Evolutionary conservation across 331 rosid genomes (phyloP), one percentile per base, ranked within the genome.

Genomic region (Spiraea crenata): DNA sequence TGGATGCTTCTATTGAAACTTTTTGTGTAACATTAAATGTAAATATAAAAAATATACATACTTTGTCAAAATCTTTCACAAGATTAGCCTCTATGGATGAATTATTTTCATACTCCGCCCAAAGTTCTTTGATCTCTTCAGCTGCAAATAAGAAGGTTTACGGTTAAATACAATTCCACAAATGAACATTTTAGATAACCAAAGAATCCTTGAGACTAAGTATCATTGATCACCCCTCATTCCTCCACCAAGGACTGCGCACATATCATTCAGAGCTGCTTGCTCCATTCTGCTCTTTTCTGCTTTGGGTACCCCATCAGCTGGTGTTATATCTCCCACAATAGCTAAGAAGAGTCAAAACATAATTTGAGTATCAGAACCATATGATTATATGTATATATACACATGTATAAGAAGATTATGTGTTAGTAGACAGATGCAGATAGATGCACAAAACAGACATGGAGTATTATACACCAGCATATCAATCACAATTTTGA

Each of bases 271-370:
- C 65, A 93, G 79, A 76, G 96, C 97, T 67, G 85, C 96, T 55
- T 77, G 83, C 79, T 91, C 96, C 85, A 65, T 87, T 82, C 89
- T 89, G 83, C 97, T 90, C 88, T 93, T 93, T 85, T 85, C 97
- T 76, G 85, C 89, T 84, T 93, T 87, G 11, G 98, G 97, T 69
- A 93, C 89, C 38, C 93, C 93, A 80, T 93, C 98, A 48, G 98
- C 81, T 42, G 97, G 98, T 61, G 97, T 93, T 82, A 93, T 93
- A 84, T 93, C 98, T 73, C 98, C 98, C 62, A 93, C 97, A 82
- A 93, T 90, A 71, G 98, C 98, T 90, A 79, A 80, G 49, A 74
- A 69, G 47, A 60, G 76, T 71, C 83, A 74, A 80, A 80, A 79
- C 25, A 41, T 37, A 52, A 67, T 20, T 81, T 60, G 81, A 72